A percentile compares a stretch with the other conserved stretches of the same genome.
phyloP scores from a whole-genome alignment of 768 basidiomycete species.

The Agaricus sinodeliciosus region DNA sequence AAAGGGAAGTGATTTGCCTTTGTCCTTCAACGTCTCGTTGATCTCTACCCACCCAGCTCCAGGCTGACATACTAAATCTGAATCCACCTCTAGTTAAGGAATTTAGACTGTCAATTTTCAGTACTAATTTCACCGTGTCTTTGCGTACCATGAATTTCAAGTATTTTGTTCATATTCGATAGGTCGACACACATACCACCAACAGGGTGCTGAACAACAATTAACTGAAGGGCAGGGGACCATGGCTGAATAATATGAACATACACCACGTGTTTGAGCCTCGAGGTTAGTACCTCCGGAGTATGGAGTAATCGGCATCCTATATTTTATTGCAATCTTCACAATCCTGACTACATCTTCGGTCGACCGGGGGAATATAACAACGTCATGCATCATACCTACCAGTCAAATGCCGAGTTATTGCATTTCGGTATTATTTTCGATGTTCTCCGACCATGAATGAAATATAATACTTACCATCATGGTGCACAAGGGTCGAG shows the following conservation, averaged over 20 bases:
- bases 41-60: constrained; percentile 68
- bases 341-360: constrained; percentile 81
- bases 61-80: constrained; percentile 70
- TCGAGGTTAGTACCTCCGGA: constrained; percentile 81
- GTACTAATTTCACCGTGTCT: background rate
- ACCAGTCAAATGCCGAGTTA: background rate
- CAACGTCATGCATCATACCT: constrained; percentile 47
- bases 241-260: constrained; percentile 15
- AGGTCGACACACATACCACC: constrained; percentile 81
- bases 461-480: constrained; percentile 29
- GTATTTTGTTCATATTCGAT: constrained; percentile 70
- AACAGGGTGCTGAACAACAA: constrained; percentile 22
- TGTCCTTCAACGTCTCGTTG: constrained; percentile 55
- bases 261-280: constrained; percentile 63
- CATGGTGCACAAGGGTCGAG: constrained; percentile 44
- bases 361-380: constrained; percentile 61
- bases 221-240: background rate
- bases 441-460: background rate
- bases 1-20: constrained; percentile 29
- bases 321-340: constrained; percentile 64
- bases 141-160: constrained; percentile 61
- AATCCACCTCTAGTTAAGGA: constrained; percentile 47
- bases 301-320: constrained; percentile 73
- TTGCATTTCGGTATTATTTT: background rate
- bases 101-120: background rate